These are phyloP conservation scores for Fusarium multiceps DNA, from an alignment of 2,329 filamentous ascomycete genomes.

Conservation along the genomic window DNA sequence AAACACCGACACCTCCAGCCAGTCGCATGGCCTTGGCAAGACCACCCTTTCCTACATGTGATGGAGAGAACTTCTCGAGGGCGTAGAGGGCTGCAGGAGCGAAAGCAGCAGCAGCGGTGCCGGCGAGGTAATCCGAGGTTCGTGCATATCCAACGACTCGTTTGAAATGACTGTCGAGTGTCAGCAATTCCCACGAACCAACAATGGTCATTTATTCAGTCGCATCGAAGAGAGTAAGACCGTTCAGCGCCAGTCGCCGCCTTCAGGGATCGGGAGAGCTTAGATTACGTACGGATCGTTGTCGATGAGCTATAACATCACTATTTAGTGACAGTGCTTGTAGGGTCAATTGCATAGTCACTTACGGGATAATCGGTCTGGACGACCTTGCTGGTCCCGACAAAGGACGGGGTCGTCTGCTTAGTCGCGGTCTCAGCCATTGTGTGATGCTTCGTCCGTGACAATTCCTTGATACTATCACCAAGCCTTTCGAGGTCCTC, in stretches of 20 bases:
- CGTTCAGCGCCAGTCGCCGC: slow-evolving; percentile 2
- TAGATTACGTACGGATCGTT: slow-evolving; percentile 83
- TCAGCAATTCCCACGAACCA: slow-evolving; percentile 44
- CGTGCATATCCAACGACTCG: slow-evolving; percentile 90
- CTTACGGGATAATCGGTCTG: slow-evolving; percentile 89
- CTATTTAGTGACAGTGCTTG: slow-evolving; percentile 42
- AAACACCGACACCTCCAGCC: slow-evolving; percentile 75
- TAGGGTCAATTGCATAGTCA: slow-evolving; percentile 42
- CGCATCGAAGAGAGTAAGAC: background rate
- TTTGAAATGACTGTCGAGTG: slow-evolving; percentile 78
- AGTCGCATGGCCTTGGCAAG: slow-evolving; percentile 87
- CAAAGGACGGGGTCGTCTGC: slow-evolving; percentile 51
- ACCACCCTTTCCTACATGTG: slow-evolving; percentile 83
- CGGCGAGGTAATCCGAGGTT: slow-evolving; percentile 82
- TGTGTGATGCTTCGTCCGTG: slow-evolving; percentile 47
- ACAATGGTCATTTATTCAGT: background rate
- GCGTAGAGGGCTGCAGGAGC: slow-evolving; percentile 79
- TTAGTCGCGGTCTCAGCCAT: slow-evolving; percentile 56
- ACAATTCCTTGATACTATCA: slow-evolving; percentile 46
- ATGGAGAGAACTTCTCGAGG: slow-evolving; percentile 88
- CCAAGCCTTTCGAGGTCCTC: slow-evolving; percentile 43
- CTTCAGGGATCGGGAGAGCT: slow-evolving; percentile 6
- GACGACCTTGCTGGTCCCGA: slow-evolving; percentile 74
- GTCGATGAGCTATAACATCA: slow-evolving; percentile 86
- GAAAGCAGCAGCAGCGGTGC: slow-evolving; percentile 73